Evolutionary conservation across 768 basidiomycete species (phyloP).

Genomic region (Phlegmacium glaucopus): DNA sequence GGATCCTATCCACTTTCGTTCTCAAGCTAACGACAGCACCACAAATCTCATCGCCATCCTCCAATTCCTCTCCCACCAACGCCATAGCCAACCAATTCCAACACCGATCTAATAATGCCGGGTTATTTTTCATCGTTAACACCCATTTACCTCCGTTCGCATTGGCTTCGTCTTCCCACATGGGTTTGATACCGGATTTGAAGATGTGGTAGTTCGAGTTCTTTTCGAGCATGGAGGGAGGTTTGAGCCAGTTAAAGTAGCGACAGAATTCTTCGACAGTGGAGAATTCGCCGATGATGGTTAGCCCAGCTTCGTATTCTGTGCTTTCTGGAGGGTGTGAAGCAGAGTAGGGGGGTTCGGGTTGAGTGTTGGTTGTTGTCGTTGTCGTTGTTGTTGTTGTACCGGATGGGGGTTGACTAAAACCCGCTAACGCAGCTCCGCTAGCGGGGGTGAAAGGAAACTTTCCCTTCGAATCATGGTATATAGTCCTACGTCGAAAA

Average conservation of each 20-base stretch:
- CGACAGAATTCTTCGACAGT: constrained; percentile 90
- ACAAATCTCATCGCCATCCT: constrained; percentile 70
- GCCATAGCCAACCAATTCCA: constrained; percentile 93
- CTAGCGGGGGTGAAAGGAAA: constrained; percentile 53
- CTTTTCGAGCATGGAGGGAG: constrained; percentile 82
- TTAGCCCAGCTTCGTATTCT: constrained; percentile 84
- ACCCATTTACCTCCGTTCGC: constrained; percentile 95
- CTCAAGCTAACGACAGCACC: constrained; percentile 86
- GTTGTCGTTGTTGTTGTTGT: constrained; percentile 14
- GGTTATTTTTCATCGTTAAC: constrained; percentile 85
- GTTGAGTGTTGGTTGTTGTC: constrained; percentile 5
- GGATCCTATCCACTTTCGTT: constrained; percentile 86
- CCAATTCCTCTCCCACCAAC: constrained; percentile 81
- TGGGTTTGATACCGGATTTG: constrained; percentile 91
- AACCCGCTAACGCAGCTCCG: constrained; percentile 15
- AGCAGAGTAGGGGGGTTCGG: constrained; percentile 27
- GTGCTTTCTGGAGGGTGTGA: constrained; percentile 55
- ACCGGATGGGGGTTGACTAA: constrained; percentile 16
- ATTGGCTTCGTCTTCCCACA: constrained; percentile 97
- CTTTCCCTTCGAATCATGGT: constrained; percentile 83
- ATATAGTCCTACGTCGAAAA: constrained; percentile 69
- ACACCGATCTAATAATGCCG: constrained; percentile 74
- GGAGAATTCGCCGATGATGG: constrained; percentile 84
- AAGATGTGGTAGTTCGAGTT: constrained; percentile 96
- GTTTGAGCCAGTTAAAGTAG: constrained; percentile 93